phyloP scores from a whole-genome alignment of 2,329 filamentous ascomycete genomes.

The Epichloe glyceriae region DNA sequence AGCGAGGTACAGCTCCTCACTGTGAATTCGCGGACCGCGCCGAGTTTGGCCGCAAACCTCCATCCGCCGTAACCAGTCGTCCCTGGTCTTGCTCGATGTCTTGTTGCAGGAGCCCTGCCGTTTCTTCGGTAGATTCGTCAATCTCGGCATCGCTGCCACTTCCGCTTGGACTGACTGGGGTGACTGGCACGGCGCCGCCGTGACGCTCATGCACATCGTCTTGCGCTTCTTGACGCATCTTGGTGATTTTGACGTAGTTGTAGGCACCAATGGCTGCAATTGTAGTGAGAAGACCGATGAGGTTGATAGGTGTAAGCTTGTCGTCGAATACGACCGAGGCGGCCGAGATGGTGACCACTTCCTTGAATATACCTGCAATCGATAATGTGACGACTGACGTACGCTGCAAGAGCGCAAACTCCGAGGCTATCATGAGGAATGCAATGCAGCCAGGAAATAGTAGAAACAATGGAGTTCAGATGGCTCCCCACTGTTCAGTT shows the following conservation, averaged over 20 bases:
- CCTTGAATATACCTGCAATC: conserved; percentile 97
- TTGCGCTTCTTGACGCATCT: conserved; percentile 71
- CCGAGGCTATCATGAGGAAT: conserved; percentile 91
- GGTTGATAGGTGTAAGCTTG: conserved; percentile 72
- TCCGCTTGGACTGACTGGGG: conserved; percentile 23
- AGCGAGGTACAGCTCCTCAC: background rate
- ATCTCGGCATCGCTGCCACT: conserved; percentile 30
- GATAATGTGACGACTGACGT: conserved; percentile 92
- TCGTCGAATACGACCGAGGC: conserved; percentile 85
- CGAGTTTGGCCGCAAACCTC: conserved; percentile 20
- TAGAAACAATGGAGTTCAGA: conserved; percentile 58
- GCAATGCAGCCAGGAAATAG: conserved; percentile 84
- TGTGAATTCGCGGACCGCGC: background rate
- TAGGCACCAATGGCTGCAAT: conserved; percentile 78
- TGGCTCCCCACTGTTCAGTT: conserved; percentile 50
- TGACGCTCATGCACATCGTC: conserved; percentile 32
- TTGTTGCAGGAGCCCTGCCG: conserved; percentile 30
- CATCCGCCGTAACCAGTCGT: conserved; percentile 25
- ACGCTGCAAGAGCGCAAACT: conserved; percentile 88
- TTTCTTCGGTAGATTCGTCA: conserved; percentile 31
- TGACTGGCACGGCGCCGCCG: conserved; percentile 18
- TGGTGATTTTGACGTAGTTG: conserved; percentile 86
- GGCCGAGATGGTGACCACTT: conserved; percentile 88
- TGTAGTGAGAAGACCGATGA: conserved; percentile 77
- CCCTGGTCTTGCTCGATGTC: conserved; percentile 23